Evolutionary conservation across 805 yeast genomes (phyloP).

Genomic region (Ogataea methanolica): DNA sequence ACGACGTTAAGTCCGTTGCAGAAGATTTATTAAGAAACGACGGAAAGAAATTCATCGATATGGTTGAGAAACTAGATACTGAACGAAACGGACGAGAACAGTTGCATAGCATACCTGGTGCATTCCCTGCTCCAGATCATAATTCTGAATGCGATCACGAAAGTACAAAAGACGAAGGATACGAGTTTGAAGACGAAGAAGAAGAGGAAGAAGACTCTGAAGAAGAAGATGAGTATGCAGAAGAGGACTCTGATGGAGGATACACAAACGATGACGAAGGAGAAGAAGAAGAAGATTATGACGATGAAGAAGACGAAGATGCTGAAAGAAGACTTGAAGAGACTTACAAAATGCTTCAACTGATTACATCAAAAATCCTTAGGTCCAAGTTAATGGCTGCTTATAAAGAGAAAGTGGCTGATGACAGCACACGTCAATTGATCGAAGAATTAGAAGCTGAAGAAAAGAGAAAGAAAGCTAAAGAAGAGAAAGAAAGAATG

Average conservation of each 20-base stretch:
- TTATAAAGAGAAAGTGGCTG: constrained; percentile 76
- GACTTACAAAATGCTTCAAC: constrained; percentile 72
- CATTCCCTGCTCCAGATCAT: constrained; percentile 19
- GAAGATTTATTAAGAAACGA: constrained; percentile 75
- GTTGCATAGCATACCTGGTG: constrained; percentile 15
- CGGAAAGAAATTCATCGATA: constrained; percentile 72
- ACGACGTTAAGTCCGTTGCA: constrained; percentile 47
- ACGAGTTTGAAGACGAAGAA: constrained; percentile 7
- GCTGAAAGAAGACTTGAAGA: constrained; percentile 68
- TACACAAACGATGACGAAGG: constrained; percentile 17
- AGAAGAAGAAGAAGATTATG: constrained; percentile 34
- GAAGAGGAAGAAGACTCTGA: constrained; percentile 14
- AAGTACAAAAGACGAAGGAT: constrained; percentile 8
- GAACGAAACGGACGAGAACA: constrained; percentile 37
- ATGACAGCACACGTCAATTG: constrained; percentile 59
- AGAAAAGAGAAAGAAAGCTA: constrained; percentile 57
- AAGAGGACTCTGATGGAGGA: constrained; percentile 17
- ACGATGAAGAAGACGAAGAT: constrained; percentile 42
- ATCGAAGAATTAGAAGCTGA: constrained; percentile 70
- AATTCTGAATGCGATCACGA: constrained; percentile 10
- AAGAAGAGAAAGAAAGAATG: constrained; percentile 58
- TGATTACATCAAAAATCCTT: constrained; percentile 73
- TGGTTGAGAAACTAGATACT: constrained; percentile 72
- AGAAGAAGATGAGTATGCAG: constrained; percentile 20
- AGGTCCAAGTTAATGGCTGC: constrained; percentile 71